Evolutionary conservation across 495 filamentous ascomycete genomes (phyloP), one percentile per base, ranked within the genome.

Genomic region (Glonium stellatum): DNA sequence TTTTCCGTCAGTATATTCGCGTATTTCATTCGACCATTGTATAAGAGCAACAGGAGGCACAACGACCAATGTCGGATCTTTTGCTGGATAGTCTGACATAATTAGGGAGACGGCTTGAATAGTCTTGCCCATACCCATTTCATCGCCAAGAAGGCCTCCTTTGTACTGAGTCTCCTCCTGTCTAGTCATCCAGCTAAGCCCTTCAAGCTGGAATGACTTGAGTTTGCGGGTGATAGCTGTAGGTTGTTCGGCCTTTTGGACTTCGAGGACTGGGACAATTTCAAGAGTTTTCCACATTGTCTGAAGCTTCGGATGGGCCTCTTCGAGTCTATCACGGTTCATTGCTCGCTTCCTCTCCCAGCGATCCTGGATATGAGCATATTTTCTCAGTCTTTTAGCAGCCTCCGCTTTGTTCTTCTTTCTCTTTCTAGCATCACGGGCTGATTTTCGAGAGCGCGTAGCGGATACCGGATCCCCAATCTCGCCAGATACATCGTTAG

Each of bases 111-210:
- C 91, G 1, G 93, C 91, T 70, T 98, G 93, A 41, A 98, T 97
- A 0, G 93, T 98, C 77, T 98, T 98, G 31, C 93, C 93, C 81
- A 97, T 93, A 19, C 91, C 91, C 91, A 97, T 97, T 70, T 96
- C 90, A 67, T 97, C 93, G 48, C 92, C 93, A 5, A 98, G 78
- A 27, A 98, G 77, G 10, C 93, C 93, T 36, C 93, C 93, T 62
- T 83, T 86, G 77, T 89, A 98, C 55, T 84, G 70, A 1, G 86
- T 87, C 70, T 87, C 77, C 68, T 98, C 93, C 77, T 96, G 95
- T 46, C 76, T 81, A 59, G 80, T 84, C 88, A 98, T 92, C 93
- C 93, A 98, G 59, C 89, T 84, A 39, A 98, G 74, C 6, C 93
- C 93, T 72, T 97, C 87, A 15, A 95, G 84, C 65, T 98, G 93